Percentiles rank a stretch among this genome's conserved stretches.
These are phyloP conservation scores for Triticum timopheevii DNA, from an alignment of 176 grass and related monocot species.

Conservation along the genomic window DNA sequence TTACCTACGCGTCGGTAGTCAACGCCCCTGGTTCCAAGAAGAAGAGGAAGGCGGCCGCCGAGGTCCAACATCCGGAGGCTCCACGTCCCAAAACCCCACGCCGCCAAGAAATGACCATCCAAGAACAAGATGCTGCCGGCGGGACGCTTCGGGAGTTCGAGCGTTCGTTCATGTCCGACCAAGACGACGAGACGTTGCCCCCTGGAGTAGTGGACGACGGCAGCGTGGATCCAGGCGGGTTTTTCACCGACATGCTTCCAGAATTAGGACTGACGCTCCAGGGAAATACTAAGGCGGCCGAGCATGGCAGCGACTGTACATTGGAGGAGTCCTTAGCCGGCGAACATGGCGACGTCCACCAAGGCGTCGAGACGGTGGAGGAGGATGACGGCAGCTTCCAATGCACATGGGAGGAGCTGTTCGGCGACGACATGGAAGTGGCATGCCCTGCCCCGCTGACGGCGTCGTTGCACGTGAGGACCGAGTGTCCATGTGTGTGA, in stretches of 20 bases:
- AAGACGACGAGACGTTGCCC: neutral
- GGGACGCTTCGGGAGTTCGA: neutral
- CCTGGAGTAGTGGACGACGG: neutral
- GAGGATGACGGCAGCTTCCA: no score
- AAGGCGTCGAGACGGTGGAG: no score
- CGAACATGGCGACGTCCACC: no score
- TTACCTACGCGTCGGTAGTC: neutral
- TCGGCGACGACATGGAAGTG: no score
- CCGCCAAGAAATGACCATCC: neutral
- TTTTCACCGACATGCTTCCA: neutral
- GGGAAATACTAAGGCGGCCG: no score
- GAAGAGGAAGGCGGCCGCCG: neutral
- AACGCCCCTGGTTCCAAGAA: neutral
- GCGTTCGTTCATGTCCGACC: neutral
- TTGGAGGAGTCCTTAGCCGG: no score
- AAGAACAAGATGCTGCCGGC: neutral
- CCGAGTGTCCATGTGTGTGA: no score
- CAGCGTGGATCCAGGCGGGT: neutral
- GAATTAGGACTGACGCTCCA: neutral
- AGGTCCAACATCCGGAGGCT: neutral
- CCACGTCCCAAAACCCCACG: neutral
- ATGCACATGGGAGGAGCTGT: no score
- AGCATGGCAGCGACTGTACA: no score
- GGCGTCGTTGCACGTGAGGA: no score
- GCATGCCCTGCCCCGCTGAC: no score